Evolutionary conservation across 129 eudicot genomes (phyloP).

Genomic region (Chrysanthemum lavandulifolium): DNA sequence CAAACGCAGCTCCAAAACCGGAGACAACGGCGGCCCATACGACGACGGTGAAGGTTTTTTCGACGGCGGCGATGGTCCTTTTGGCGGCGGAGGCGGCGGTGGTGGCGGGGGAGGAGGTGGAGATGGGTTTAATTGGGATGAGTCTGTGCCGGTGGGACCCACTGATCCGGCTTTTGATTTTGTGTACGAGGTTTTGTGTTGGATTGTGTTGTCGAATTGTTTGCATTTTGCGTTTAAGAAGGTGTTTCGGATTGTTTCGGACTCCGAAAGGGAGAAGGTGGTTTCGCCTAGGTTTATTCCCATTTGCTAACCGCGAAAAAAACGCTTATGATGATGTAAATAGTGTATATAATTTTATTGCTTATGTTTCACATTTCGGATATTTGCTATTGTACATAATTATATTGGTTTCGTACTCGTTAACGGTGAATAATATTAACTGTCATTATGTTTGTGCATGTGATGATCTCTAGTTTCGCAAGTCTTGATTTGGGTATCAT

Average conservation of each 20-base stretch:
- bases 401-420: too few relatives aligned
- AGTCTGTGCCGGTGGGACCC: constrained; percentile 37
- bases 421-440: too few relatives aligned
- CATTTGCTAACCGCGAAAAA: constrained; percentile 19
- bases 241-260: constrained; percentile 31
- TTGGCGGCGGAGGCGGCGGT: constrained; percentile 31
- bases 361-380: too few relatives aligned
- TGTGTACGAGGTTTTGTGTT: constrained; percentile 37
- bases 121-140: constrained; percentile 33
- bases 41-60: constrained; percentile 27
- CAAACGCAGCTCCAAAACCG: constrained; percentile 30
- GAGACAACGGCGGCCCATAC: constrained; percentile 19
- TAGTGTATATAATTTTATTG: constrained; percentile 25
- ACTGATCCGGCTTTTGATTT: constrained; percentile 51
- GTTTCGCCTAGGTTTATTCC: constrained; percentile 22
- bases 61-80: constrained; percentile 36
- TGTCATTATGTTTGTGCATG: too few relatives aligned
- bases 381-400: constrained; percentile 10
- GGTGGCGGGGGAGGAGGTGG: constrained; percentile 28
- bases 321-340: constrained; percentile 12
- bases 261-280: constrained; percentile 27
- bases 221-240: constrained; percentile 44
- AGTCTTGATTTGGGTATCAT: neutral
- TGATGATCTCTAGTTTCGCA: too few relatives aligned
- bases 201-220: constrained; percentile 44